Conservation (phyloP, 306 rosid genomes). For the Phaseolus lunatus region DNA sequence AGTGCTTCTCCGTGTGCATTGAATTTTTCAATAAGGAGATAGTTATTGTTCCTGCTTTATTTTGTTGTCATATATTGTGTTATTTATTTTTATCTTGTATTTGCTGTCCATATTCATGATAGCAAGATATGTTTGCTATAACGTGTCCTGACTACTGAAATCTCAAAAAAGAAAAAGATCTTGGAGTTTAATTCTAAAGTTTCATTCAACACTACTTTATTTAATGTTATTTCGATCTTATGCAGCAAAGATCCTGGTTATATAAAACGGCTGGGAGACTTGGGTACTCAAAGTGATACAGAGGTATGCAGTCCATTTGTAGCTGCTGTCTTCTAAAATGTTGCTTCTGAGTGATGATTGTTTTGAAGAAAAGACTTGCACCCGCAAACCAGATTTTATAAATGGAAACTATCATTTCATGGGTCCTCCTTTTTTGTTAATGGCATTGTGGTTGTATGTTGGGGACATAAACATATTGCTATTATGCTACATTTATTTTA, state of each 20-base stretch:
- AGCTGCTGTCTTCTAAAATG: conserved; percentile 12
- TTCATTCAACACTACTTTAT: conserved; percentile 13
- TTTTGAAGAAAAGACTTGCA: conserved; percentile 32
- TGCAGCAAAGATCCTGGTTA: conserved; percentile 94
- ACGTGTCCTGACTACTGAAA: conserved; percentile 13
- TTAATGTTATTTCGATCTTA: conserved; percentile 42
- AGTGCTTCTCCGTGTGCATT: conserved; percentile 24
- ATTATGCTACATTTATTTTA: neutral
- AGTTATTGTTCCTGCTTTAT: conserved; percentile 18
- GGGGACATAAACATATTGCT: conserved; percentile 6
- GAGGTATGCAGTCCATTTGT: conserved; percentile 61
- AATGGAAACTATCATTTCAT: conserved; percentile 33
- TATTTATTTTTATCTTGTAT: neutral
- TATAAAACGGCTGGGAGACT: conserved; percentile 72
- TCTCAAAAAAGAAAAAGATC: neutral
- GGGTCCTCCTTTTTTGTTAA: conserved; percentile 30
- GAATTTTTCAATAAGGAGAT: neutral
- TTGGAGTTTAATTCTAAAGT: conserved; percentile 27
- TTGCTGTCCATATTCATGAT: conserved; percentile 23
- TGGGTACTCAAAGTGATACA: conserved; percentile 57
- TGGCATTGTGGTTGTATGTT: conserved; percentile 13
- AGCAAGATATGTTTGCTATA: neutral
- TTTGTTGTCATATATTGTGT: conserved; percentile 21
- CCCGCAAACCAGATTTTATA: conserved; percentile 32
- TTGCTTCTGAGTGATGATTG: conserved; percentile 23